These are phyloP conservation scores for Vanrija sp. DNA, from an alignment of 1,284 basidiomycete genomes.

Conservation along the genomic window DNA sequence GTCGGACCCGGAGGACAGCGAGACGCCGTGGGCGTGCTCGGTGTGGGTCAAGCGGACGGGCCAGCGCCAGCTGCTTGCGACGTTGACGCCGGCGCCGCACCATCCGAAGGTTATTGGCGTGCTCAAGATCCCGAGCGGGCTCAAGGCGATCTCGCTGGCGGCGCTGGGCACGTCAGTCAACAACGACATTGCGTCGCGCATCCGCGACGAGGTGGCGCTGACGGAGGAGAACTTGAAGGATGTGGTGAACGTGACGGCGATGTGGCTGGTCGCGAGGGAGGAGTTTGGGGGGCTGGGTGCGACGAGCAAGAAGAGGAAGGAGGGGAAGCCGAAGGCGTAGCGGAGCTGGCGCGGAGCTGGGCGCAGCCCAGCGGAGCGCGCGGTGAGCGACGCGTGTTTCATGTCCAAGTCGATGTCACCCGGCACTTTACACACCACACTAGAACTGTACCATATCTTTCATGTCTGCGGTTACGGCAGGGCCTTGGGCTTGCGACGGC, in stretches of 20 bases:
- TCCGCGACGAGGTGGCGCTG: conserved; percentile 56
- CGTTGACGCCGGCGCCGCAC: conserved; percentile 85
- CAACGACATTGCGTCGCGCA: conserved; percentile 18
- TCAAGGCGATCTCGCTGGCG: conserved; percentile 51
- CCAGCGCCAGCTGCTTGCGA: conserved; percentile 54
- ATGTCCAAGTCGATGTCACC: neutral
- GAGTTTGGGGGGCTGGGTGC: conserved; percentile 83
- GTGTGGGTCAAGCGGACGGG: conserved; percentile 47
- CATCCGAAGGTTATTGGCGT: conserved; percentile 92
- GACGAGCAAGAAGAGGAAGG: conserved; percentile 51
- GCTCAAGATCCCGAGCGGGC: conserved; percentile 80
- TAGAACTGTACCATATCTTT: neutral
- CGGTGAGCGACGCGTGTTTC: too few relatives aligned
- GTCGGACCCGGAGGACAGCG: conserved; percentile 89
- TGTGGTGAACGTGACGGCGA: conserved; percentile 75
- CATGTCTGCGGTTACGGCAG: neutral
- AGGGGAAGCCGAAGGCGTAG: neutral
- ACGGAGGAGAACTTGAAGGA: conserved; percentile 94
- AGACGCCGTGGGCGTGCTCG: conserved; percentile 86
- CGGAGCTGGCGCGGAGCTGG: neutral
- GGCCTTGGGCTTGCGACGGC: too few relatives aligned
- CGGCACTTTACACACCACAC: neutral
- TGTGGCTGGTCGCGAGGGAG: conserved; percentile 91
- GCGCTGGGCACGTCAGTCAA: neutral
- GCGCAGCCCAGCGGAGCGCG: neutral